These are phyloP conservation scores for Hanseniaspora mollemarum DNA, from an alignment of 805 yeast species.

Conservation along the genomic window DNA sequence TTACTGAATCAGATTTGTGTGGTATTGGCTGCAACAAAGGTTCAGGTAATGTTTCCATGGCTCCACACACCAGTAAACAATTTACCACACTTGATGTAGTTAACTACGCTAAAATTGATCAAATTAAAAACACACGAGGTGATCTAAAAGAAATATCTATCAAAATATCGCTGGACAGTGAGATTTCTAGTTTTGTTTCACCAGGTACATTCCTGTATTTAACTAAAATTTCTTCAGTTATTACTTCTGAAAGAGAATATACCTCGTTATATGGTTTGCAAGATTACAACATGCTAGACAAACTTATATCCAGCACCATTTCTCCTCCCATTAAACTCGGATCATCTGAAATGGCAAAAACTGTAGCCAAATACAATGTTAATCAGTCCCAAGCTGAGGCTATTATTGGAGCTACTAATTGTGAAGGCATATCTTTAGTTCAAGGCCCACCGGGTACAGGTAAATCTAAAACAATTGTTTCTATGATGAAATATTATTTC, in stretches of 20 bases:
- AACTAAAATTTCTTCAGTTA: constrained; percentile 71
- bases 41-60: constrained; percentile 31
- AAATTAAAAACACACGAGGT: constrained; percentile 51
- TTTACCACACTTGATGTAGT: constrained; percentile 5
- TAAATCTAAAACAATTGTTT: constrained; percentile 91
- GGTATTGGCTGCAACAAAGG: constrained; percentile 26
- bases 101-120: constrained; percentile 59
- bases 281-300: constrained; percentile 64
- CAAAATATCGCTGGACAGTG: constrained; percentile 42
- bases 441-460: constrained; percentile 99
- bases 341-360: constrained; percentile 33
- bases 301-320: constrained; percentile 59
- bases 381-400: constrained; percentile 89
- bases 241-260: constrained; percentile 86
- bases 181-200: constrained; percentile 42
- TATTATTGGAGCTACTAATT: constrained; percentile 55
- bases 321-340: constrained; percentile 20
- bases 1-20: constrained; percentile 67
- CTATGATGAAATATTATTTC: constrained; percentile 70
- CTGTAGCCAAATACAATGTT: constrained; percentile 45
- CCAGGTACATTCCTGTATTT: constrained; percentile 56
- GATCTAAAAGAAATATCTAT: constrained; percentile 67
- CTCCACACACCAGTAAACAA: constrained; percentile 39
- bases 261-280: constrained; percentile 70
- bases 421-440: constrained; percentile 73